Conservation (phyloP, 192 early-diverging fungal species). For the Umbelopsis sp. region DNA sequence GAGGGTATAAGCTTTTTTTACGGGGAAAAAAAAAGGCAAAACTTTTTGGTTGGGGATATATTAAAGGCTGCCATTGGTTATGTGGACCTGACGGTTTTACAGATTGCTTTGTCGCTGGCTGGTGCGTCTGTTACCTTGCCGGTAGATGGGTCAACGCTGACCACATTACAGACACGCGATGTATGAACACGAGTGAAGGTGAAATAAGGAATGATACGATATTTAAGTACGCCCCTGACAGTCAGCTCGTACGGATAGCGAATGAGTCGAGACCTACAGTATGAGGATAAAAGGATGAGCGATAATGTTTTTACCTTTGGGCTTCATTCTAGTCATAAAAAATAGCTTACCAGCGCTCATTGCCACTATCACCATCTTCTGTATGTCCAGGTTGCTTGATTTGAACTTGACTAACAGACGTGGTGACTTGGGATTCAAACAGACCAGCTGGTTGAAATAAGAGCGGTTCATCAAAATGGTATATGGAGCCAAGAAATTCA, state of each 20-base stretch:
- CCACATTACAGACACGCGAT: conserved; percentile 32
- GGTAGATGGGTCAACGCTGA: conserved; percentile 34
- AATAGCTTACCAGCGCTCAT: conserved; percentile 38
- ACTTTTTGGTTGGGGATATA: not conserved
- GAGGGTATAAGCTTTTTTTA: conserved; percentile 2
- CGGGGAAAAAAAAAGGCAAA: not conserved
- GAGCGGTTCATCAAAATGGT: conserved; percentile 38
- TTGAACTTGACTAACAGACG: conserved; percentile 35
- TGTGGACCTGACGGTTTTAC: conserved; percentile 15
- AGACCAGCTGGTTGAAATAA: conserved; percentile 30
- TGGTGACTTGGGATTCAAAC: conserved; percentile 23
- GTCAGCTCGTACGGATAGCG: conserved; percentile 42
- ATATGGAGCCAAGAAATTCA: conserved; percentile 40
- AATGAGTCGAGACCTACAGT: conserved; percentile 32
- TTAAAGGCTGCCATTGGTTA: not conserved
- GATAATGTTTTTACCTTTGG: not conserved
- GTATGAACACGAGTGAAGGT: conserved; percentile 25
- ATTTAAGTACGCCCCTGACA: conserved; percentile 38
- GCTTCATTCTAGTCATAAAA: not conserved
- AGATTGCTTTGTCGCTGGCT: conserved; percentile 24
- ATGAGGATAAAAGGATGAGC: no score
- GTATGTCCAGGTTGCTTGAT: conserved; percentile 36
- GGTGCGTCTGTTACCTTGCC: conserved; percentile 32
- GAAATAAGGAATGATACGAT: conserved; percentile 28
- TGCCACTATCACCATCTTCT: conserved; percentile 35